Conservation (phyloP, 208 protist species). For the Leishmania gerbilli region DNA sequence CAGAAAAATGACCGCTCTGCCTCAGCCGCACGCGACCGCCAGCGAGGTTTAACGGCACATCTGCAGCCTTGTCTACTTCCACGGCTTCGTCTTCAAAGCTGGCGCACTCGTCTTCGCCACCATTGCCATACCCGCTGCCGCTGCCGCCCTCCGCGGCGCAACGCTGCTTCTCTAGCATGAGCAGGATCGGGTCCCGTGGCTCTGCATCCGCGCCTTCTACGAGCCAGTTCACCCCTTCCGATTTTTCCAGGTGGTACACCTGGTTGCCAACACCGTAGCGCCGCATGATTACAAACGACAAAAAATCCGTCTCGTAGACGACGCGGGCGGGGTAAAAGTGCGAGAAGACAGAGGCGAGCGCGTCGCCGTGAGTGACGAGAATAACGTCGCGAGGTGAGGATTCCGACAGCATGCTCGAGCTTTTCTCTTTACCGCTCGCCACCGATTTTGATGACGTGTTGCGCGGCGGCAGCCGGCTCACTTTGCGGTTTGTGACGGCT, state of each 20-base stretch:
- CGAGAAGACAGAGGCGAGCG: conserved; percentile 57
- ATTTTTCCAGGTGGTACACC: conserved; percentile 51
- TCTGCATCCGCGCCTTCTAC: conserved; percentile 45
- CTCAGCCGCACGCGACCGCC: conserved; percentile 10
- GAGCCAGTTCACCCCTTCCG: conserved; percentile 66
- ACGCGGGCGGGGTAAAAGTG: conserved; percentile 68
- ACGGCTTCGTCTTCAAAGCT: conserved; percentile 20
- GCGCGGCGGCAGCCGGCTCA: not conserved
- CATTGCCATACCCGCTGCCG: not conserved
- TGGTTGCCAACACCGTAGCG: conserved; percentile 25
- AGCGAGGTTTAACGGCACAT: conserved; percentile 13
- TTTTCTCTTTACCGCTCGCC: not conserved
- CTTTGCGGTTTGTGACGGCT: conserved; percentile 2
- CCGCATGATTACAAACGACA: conserved; percentile 76
- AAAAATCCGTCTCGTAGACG: conserved; percentile 76
- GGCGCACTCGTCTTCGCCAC: not conserved
- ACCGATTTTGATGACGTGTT: not conserved
- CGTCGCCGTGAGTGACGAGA: conserved; percentile 85
- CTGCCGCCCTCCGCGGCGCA: not conserved
- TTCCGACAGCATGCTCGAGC: not conserved
- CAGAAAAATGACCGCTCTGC: not conserved
- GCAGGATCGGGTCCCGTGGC: conserved; percentile 29
- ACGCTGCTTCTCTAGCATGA: conserved; percentile 17
- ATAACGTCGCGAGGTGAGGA: conserved; percentile 32
- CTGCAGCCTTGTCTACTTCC: conserved; percentile 13